Conservation (phyloP, 2,329 filamentous ascomycete genomes). For the Alternaria metachromatica region DNA sequence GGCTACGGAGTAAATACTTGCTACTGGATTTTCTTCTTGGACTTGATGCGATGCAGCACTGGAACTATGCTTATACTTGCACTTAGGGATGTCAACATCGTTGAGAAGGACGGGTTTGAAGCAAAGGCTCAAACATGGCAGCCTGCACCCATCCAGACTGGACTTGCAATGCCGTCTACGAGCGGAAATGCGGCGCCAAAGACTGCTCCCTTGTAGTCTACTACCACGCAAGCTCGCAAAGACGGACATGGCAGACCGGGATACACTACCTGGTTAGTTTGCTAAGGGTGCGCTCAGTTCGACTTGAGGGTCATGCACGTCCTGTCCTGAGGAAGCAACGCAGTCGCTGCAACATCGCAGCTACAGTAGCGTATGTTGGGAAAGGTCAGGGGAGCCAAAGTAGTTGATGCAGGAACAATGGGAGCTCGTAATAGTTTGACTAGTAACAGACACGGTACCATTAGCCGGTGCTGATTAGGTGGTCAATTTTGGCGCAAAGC, state of each 20-base stretch:
- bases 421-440: not conserved
- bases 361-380: not conserved
- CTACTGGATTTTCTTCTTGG: not conserved
- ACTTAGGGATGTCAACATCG: not conserved
- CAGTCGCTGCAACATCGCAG: not conserved
- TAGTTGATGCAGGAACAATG: not conserved
- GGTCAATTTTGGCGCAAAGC: not conserved
- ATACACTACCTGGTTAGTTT: not conserved
- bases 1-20: slow-evolving; percentile 66
- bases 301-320: not conserved
- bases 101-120: not conserved
- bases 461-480: not conserved
- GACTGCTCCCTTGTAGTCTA: not conserved
- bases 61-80: not conserved
- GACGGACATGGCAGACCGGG: not conserved
- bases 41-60: not conserved
- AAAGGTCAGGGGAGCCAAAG: not conserved
- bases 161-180: not conserved
- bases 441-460: not conserved
- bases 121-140: not conserved
- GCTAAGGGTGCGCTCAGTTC: not conserved
- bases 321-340: not conserved
- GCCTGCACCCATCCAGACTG: not conserved
- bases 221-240: not conserved
- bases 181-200: not conserved